Percentiles rank a stretch among this genome's conserved stretches.
These are phyloP conservation scores for Trametes polyzona DNA, from an alignment of 1,284 basidiomycete species.

Conservation along the genomic window DNA sequence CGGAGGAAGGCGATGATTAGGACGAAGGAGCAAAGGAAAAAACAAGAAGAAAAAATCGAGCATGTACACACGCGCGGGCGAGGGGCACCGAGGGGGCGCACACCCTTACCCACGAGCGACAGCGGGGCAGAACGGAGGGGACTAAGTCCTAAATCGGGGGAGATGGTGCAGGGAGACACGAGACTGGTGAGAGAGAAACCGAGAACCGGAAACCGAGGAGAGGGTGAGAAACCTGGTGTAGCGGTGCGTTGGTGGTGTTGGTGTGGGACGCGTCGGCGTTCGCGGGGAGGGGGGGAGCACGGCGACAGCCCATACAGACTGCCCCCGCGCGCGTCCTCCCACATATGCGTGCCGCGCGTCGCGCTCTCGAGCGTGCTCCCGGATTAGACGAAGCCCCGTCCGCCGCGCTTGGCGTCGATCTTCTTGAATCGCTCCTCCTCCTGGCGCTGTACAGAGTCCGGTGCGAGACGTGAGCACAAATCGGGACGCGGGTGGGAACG, in stretches of 20 bases:
- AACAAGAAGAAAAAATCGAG: not conserved
- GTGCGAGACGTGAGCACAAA: not conserved
- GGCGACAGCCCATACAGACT: too few species aligned
- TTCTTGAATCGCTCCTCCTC: conserved; percentile 82
- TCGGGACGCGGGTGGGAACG: not conserved
- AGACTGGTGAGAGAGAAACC: not conserved
- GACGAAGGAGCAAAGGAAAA: not conserved
- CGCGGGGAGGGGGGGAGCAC: not conserved
- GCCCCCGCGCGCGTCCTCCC: not conserved
- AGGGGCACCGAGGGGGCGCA: not conserved
- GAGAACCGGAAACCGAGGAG: not conserved
- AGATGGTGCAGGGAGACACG: not conserved
- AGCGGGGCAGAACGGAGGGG: not conserved
- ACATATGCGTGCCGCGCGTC: not conserved
- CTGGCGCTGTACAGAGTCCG: conserved; percentile 56
- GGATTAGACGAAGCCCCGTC: conserved; percentile 78
- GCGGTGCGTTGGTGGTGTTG: not conserved
- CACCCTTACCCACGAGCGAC: not conserved
- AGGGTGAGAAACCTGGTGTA: not conserved
- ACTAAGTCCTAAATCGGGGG: conserved; percentile 1
- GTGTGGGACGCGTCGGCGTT: not conserved
- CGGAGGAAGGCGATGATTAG: not conserved
- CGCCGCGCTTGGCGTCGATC: conserved; percentile 86
- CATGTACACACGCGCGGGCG: not conserved
- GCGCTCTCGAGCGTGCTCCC: not conserved